A percentile compares a stretch with the other conserved stretches of the same genome.
Conservation (phyloP, 306 rosid genomes). For the Styphnolobium japonicum region DNA sequence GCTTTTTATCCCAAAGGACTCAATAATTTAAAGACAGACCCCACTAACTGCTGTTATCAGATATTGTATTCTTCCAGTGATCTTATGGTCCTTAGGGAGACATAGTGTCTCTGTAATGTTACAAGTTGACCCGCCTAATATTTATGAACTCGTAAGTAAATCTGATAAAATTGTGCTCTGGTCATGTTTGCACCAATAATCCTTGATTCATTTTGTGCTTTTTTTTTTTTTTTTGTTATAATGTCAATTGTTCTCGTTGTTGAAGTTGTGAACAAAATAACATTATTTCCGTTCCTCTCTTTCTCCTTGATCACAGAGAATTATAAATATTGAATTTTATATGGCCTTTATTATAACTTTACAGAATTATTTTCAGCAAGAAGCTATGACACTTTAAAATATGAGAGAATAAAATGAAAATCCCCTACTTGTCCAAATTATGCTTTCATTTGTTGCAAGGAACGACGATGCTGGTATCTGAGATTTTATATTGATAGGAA, state of each 20-base stretch:
- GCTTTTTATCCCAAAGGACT: constrained; percentile 42
- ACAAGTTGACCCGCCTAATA: neutral
- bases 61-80: constrained; percentile 16
- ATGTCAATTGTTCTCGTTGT: neutral
- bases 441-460: neutral
- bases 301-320: neutral
- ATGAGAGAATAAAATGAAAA: neutral
- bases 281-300: neutral
- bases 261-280: neutral
- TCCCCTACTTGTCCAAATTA: neutral
- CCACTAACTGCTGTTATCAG: constrained; percentile 46
- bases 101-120: neutral
- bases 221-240: neutral
- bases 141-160: neutral
- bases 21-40: constrained; percentile 44
- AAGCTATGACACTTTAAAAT: neutral
- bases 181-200: neutral
- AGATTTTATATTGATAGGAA: neutral
- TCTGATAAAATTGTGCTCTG: neutral
- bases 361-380: neutral
- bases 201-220: neutral
- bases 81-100: constrained; percentile 19
- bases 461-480: neutral
- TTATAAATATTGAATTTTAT: neutral
- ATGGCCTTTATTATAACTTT: neutral